Evolutionary conservation across 139 green algal species (phyloP).

Genomic region (Yamagishiella unicocca): DNA sequence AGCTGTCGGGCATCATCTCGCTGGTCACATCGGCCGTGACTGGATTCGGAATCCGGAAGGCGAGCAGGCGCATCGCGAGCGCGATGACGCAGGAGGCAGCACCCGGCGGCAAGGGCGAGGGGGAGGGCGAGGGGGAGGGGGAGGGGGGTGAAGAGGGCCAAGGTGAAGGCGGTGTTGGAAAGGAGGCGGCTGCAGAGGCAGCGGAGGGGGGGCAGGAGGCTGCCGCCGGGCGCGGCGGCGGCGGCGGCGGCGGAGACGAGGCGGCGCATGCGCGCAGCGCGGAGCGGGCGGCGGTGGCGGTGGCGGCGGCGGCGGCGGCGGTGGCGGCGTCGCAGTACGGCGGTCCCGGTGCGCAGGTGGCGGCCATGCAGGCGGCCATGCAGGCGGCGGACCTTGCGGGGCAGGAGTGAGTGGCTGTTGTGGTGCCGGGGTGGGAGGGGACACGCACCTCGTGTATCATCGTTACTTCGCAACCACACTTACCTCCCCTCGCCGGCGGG

Average conservation of each 20-base stretch:
- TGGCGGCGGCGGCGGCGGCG: slow-evolving; percentile 22
- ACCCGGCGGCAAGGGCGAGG: neutral
- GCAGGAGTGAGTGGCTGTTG: slow-evolving; percentile 27
- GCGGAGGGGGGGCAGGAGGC: neutral
- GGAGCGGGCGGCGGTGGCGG: slow-evolving; percentile 31
- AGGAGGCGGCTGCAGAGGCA: neutral
- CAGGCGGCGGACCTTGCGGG: slow-evolving; percentile 21
- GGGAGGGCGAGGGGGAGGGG: neutral
- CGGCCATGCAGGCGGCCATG: slow-evolving; percentile 11
- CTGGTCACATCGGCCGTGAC: neutral
- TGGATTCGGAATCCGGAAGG: neutral
- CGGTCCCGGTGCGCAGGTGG: slow-evolving; percentile 5
- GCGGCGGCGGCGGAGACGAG: neutral
- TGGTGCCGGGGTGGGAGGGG: neutral
- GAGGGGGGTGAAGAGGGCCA: neutral
- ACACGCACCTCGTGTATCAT: too few species aligned
- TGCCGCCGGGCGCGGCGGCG: neutral
- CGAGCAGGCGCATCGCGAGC: slow-evolving; percentile 9
- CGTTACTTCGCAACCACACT: too few species aligned
- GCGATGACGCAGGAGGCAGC: neutral
- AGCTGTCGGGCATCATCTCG: slow-evolving; percentile 1
- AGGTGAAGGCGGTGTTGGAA: neutral
- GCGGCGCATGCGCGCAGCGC: neutral
- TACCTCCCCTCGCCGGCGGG: too few species aligned
- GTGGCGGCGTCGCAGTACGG: slow-evolving; percentile 1